Evolutionary conservation across 2,329 filamentous ascomycete species (phyloP), one percentile per base, ranked within the genome.

Genomic region (Exophiala calicioides): DNA sequence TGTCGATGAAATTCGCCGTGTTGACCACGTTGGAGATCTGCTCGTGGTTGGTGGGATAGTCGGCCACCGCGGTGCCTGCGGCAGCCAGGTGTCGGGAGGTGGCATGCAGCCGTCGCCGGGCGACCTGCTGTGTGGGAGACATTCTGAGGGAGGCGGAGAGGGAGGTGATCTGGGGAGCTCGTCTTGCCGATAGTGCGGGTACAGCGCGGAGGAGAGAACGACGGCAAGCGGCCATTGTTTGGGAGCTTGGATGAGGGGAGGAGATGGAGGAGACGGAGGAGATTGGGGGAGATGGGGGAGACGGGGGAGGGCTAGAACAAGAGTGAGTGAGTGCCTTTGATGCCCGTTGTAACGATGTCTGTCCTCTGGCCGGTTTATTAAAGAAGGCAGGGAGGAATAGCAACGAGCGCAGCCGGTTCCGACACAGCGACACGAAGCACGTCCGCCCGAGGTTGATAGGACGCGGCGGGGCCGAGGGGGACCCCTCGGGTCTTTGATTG

Each of bases 1-100:
- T 85, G 66, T 85, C 76, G 39, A 85, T 63, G 69, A 84, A 84
- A 68, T 82, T 82, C 51, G 72, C 70, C 8, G 80, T 84, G 61
- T 83, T 75, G 50, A 74, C 64, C 16, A 79, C 77, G 49, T 75
- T 71, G 49, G 71, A 56, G 58, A 82, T 78, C 50, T 68, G 69
- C 36, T 78, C 73, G 67, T 84, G 80, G 38, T 70, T 79, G 24
- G 77, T 78, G 63, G 80, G 81, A 47, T 74, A 69, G 41, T 74
- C 69, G 30, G 75, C 65, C n/a, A 72, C 68, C 39, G 74, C 72
- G 29, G 73, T 70, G 30, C 74, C 72, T 10, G 77, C 74, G 43
- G 74, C 68, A 37, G 71, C 72, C 27, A 80, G 65, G 47, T 80
- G 77, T 46, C 70, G 67, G 6, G 74, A 71, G 4, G 79, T 81